Evolutionary conservation across 208 protist species (phyloP), one percentile per base, ranked within the genome.

Genomic region (Leishmania amazonensis): DNA sequence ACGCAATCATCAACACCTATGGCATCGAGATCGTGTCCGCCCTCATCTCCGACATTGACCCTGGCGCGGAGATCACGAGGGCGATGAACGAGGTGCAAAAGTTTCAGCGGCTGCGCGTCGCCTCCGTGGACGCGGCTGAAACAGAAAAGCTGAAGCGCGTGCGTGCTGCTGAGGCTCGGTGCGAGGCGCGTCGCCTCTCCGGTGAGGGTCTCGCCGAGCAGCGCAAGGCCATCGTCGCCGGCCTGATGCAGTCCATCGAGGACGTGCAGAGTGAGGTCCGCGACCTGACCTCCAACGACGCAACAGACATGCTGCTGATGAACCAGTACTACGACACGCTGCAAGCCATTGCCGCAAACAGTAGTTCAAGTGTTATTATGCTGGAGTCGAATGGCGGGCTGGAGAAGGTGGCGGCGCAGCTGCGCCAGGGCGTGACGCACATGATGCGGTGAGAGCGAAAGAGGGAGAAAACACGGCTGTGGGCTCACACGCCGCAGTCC

Each of bases 311-410:
- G 88, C 83, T 95, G 19, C 60, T 95, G 31, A 88, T 96, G 87
- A 95, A 93, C 80, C 89, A 95, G 86, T 96, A 96, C 91, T 95
- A 92, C 82, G 91, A 95, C 81, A 95, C 90, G 8, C 75, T 95
- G 75, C 84, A 93, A 81, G 81, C 80, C 13, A 87, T 96, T 49
- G 87, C 88, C 47, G 75, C 60, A 5, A 82, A 86, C 38, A 89
- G 83, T 67, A 73, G 83, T 72, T 82, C 86, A 1, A 90, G 75
- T 75, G 81, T 89, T 65, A 86, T 97, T 57, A 89, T 95, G 81
- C 47, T 95, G 71, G 85, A 93, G 75, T 84, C 85, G 31, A 91
- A 79, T 51, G 88, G 88, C 8, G 91, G 90, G 17, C 53, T 95
- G 72, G 87, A 94, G 80, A 89, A 84, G 84, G 88, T 91, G 17